A percentile compares a stretch with the other conserved stretches of the same genome.
Evolutionary conservation across 495 filamentous ascomycete species (phyloP).

Genomic region (Hypoxylon trugodes): DNA sequence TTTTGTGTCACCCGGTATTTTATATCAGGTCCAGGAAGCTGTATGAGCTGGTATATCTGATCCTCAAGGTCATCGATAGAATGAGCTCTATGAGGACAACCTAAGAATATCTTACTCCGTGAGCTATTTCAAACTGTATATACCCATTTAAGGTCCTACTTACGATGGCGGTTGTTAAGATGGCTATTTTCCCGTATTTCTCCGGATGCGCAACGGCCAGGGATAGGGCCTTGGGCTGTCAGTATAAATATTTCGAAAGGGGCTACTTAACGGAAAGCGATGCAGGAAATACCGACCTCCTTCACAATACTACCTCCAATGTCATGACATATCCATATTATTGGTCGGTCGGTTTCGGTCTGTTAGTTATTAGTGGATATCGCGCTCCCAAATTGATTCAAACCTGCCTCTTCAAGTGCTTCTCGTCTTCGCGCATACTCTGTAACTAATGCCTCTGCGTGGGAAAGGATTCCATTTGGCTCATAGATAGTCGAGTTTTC

Average conservation of each 20-base stretch:
- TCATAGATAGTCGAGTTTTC: constrained; percentile 1
- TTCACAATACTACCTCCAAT: constrained; percentile 39
- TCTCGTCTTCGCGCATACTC: constrained; percentile 10
- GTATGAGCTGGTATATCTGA: constrained; percentile 13
- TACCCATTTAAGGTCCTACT: background rate
- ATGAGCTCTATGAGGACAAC: constrained; percentile 18
- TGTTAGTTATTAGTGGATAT: background rate
- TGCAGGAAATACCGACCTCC: constrained; percentile 1
- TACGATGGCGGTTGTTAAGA: constrained; percentile 4
- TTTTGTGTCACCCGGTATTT: background rate
- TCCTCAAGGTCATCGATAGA: constrained; percentile 19
- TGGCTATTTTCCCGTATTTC: constrained; percentile 8
- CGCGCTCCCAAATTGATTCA: background rate
- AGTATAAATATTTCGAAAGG: no score
- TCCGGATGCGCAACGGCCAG: background rate
- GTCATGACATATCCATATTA: constrained; percentile 37
- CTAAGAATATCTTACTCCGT: constrained; percentile 25
- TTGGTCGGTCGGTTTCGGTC: constrained; percentile 22
- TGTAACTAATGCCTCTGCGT: background rate
- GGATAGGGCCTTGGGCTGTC: constrained; percentile 10
- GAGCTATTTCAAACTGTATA: background rate
- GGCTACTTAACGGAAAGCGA: no score
- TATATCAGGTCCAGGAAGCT: background rate
- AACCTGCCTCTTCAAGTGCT: background rate
- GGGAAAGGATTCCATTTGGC: background rate